Evolutionary conservation across 2,329 filamentous ascomycete species (phyloP).

Genomic region (Phialemoniopsis sp.): DNA sequence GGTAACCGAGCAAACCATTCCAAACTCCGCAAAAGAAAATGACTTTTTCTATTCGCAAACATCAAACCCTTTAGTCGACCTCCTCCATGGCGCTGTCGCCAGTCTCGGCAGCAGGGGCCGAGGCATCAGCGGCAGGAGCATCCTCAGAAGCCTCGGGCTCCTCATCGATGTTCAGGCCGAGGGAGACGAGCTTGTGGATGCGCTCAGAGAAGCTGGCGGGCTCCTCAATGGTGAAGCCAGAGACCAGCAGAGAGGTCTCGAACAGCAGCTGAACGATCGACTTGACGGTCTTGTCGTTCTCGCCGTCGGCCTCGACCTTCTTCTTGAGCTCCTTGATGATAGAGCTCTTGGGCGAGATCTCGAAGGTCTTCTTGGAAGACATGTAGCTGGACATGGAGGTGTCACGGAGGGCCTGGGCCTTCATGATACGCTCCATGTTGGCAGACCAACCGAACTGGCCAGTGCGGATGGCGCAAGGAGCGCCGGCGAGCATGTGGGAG

Average conservation of each 20-base stretch:
- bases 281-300: constrained; percentile 99
- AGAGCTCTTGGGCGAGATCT: constrained; percentile 97
- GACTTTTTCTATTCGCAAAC: constrained; percentile 32
- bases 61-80: constrained; percentile 72
- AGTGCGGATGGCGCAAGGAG: constrained; percentile 97
- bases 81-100: constrained; percentile 99
- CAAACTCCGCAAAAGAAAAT: constrained; percentile 34
- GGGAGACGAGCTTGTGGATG: constrained; percentile 98
- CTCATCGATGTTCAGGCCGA: constrained; percentile 96
- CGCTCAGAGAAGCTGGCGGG: constrained; percentile 96
- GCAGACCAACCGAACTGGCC: constrained; percentile 99
- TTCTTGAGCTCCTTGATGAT: constrained; percentile 99
- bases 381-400: constrained; percentile 99
- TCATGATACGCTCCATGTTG: constrained; percentile 99
- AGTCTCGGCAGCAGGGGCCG: constrained; percentile 53
- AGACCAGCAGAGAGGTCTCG: constrained; percentile 97
- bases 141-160: constrained; percentile 71
- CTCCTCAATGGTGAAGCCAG: constrained; percentile 99
- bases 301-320: constrained; percentile 96
- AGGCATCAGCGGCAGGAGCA: constrained; percentile 51
- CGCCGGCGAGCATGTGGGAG: constrained; percentile 90
- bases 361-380: constrained; percentile 99
- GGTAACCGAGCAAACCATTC: constrained; percentile 16
- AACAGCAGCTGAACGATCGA: constrained; percentile 97
- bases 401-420: constrained; percentile 99